These are phyloP conservation scores for Psilocybe cubensis DNA, from an alignment of 768 basidiomycete genomes.

Conservation along the genomic window DNA sequence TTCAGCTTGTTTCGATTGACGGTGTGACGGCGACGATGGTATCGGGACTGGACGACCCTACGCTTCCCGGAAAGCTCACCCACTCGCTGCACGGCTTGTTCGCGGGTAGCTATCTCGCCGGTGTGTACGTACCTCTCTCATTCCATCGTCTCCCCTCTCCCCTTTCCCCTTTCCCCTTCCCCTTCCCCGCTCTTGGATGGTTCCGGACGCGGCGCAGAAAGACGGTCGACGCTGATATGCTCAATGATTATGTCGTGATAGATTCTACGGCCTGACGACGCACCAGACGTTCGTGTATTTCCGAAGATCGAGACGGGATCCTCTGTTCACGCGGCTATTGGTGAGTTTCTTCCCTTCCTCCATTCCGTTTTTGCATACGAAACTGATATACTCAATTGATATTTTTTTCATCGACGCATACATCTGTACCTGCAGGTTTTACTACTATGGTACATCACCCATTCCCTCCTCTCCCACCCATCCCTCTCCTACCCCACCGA, in stretches of 20 bases:
- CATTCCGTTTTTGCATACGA: background rate
- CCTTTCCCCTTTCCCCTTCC: background rate
- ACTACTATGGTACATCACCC: constrained; percentile 1
- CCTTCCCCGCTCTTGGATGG: too few species aligned
- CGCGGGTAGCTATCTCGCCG: constrained; percentile 2
- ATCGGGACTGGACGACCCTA: background rate
- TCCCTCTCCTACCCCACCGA: too few species aligned
- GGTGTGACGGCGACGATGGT: too few species aligned
- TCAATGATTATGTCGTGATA: background rate
- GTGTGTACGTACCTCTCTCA: background rate
- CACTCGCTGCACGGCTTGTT: background rate
- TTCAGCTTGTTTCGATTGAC: too few species aligned
- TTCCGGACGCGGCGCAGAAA: too few species aligned
- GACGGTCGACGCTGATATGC: background rate
- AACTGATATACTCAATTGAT: background rate
- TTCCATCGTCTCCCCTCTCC: background rate
- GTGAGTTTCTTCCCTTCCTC: background rate
- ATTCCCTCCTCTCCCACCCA: background rate
- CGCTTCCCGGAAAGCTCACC: background rate
- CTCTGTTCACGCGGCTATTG: background rate
- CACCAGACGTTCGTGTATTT: constrained; percentile 7
- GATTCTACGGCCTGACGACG: constrained; percentile 4
- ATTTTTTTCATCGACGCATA: too few species aligned
- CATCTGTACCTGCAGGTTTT: too few species aligned
- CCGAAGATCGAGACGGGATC: background rate